These are phyloP conservation scores for Anacardium occidentale DNA, from an alignment of 345 rosid genomes.

Conservation along the genomic window DNA sequence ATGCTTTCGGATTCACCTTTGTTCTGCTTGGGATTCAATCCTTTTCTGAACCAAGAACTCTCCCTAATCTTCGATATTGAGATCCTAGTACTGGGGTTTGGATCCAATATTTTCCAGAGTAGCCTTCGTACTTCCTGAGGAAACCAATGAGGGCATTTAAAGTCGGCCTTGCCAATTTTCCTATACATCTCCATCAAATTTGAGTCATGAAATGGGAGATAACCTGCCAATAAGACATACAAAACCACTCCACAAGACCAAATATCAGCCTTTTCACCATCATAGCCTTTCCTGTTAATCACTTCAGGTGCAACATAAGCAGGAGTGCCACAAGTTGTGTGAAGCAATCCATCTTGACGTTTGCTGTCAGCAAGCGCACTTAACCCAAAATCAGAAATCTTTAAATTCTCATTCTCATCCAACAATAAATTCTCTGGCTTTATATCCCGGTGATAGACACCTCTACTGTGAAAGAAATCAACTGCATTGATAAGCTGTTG, in stretches of 20 bases:
- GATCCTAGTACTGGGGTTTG: slow-evolving; percentile 57
- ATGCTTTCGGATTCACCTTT: slow-evolving; percentile 41
- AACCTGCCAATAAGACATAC: slow-evolving; percentile 71
- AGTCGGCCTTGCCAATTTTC: slow-evolving; percentile 68
- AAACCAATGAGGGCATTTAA: slow-evolving; percentile 63
- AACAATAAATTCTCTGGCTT: slow-evolving; percentile 78
- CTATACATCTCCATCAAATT: slow-evolving; percentile 80
- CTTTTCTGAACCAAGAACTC: slow-evolving; percentile 65
- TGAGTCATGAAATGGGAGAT: slow-evolving; percentile 73
- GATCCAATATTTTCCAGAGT: slow-evolving; percentile 55
- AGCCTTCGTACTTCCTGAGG: slow-evolving; percentile 55
- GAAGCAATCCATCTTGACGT: slow-evolving; percentile 75
- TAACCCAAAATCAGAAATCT: slow-evolving; percentile 78
- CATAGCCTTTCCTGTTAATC: slow-evolving; percentile 68
- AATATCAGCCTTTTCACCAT: slow-evolving; percentile 72
- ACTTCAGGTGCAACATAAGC: slow-evolving; percentile 93
- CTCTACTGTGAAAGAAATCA: slow-evolving; percentile 77
- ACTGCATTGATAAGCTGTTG: slow-evolving; percentile 68
- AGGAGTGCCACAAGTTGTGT: slow-evolving; percentile 86
- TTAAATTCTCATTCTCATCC: slow-evolving; percentile 73
- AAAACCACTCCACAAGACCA: slow-evolving; percentile 90
- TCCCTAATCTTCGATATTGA: slow-evolving; percentile 58
- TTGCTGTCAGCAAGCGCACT: slow-evolving; percentile 73
- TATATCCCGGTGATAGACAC: slow-evolving; percentile 79
- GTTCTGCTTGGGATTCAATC: slow-evolving; percentile 44